These are phyloP conservation scores for Sphagnum magellanicum DNA, from an alignment of 228 moss, liverwort and hornwort species.

Conservation along the genomic window DNA sequence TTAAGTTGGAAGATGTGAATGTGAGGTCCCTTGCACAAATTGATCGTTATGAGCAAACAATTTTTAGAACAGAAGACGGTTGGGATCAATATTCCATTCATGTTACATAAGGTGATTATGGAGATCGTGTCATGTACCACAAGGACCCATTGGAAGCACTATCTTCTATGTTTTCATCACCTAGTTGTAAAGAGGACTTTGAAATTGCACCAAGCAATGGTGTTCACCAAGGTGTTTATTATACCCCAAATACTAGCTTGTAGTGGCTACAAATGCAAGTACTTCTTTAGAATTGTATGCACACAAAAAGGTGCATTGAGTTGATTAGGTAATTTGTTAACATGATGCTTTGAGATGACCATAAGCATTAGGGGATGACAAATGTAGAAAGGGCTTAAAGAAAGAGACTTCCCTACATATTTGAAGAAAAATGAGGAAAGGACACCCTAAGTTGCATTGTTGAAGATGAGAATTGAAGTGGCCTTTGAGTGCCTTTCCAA, in stretches of 20 bases:
- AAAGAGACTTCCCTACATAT: constrained; percentile 59
- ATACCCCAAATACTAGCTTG: not conserved
- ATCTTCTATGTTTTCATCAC: not conserved
- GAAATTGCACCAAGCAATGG: not conserved
- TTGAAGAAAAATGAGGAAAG: constrained; percentile 96
- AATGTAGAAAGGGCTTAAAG: no score
- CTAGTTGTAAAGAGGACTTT: not conserved
- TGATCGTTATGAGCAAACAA: no score
- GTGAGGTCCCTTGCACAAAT: not conserved
- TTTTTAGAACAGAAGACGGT: not conserved
- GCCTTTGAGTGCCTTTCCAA: constrained; percentile 87
- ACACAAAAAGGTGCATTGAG: no score
- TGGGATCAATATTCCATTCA: not conserved
- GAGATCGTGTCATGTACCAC: not conserved
- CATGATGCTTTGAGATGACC: no score
- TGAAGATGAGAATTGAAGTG: constrained; percentile 73
- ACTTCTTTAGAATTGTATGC: no score
- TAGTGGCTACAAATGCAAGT: constrained; percentile 3
- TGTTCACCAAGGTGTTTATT: not conserved
- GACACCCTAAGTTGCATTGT: constrained; percentile 97
- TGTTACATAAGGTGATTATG: not conserved
- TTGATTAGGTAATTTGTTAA: no score
- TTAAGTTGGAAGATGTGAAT: not conserved
- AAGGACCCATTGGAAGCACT: not conserved
- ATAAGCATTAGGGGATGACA: no score